Evolutionary conservation across 371 early-diverging fungal species (phyloP), one percentile per base, ranked within the genome.

Genomic region (Lichtheimia corymbifera): DNA sequence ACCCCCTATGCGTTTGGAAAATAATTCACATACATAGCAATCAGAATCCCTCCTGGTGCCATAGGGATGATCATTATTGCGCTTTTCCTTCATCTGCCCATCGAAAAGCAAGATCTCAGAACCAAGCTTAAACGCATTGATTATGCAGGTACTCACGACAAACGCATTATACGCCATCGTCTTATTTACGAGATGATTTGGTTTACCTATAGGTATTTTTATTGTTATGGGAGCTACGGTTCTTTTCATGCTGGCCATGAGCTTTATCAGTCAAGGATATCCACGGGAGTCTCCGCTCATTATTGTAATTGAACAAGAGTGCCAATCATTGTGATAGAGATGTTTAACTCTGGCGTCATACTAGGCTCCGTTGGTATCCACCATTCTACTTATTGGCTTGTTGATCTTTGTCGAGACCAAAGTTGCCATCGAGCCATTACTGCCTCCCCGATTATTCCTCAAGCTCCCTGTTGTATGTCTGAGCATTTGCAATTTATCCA

Each of bases 401-500:
- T 22, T 47, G n/a, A 11, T 47, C 17, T n/a, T 47, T n/a, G 47
- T 47, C 22, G 47, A 47, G 12, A n/a, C 6, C 18, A 47, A 47
- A 47, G n/a, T 18, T 47, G 47, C 47, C 18, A 11, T 18, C 18
- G 47, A 47, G 47, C 47, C 47, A 7, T 22, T 47, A 9, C n/a
- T 47, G 47, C 47, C 47, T 22, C 47, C 47, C 5, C 47, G 47
- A 18, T 22, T 47, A 18, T 47, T 47, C 47, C 25, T 5, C 15
- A 52, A 74, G 40, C 71, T 73, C 13, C 72, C 77, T 4, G 73
- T 86, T 13, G 68, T 71, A 3, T 65, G 76, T 5, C 66, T 84
- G 4, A 66, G 79, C 49, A 53, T 68, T 0, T 69, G 77, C 12
- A 82, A 80, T 11, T 82, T 85, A 61, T 84, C 80, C 80, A 55